Evolutionary conservation across 2,329 filamentous ascomycete genomes (phyloP), one percentile per base, ranked within the genome.

Genomic region (Cladorrhinum sp.): DNA sequence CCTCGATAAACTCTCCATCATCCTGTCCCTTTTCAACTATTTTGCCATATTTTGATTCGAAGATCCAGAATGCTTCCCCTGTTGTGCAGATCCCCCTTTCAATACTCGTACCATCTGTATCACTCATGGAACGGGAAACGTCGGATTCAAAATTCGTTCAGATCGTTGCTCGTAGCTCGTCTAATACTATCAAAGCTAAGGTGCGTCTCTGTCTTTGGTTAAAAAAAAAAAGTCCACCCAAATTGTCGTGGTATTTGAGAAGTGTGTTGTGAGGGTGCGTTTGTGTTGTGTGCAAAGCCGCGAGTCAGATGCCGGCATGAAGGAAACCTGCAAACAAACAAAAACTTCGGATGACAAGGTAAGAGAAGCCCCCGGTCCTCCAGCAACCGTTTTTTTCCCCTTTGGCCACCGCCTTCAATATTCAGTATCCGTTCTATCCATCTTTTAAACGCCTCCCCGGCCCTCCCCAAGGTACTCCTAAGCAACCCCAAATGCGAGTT

Each of bases 51-150:
- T 36, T 36, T 36, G 32, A 13, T 36, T 36, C 9, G 24, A 50
- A 52, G 13, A 36, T 57, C 22, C 20, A 56, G 18, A 58, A 45
- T 53, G 8, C 16, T 49, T 38, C 45, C 20, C 48, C 18, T 22
- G 13, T 58, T 41, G 13, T 52, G 50, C n/a, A 51, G 51, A 58
- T 60, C 62, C 51, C 59, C 62, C 51, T 60, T 41, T 48, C 5
- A 18, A n/a, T 13, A 22, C n/a, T 16, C 59, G 36, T 59, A 62
- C 55, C 57, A 62, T 32, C 16, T 20, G n/a, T 7, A 5, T 45
- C 41, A 18, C 5, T 22, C 41, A 45, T 8, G 12, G 12, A 36
- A 36, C 32, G 9, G 16, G 16, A 36, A 36, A 10, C 32, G 32
- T 36, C 32, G n/a, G n/a, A 36, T 12, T 36, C 32, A 36, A 12